A percentile compares a stretch with the other conserved stretches of the same genome.
Evolutionary conservation across 1,139 yeast genomes (phyloP).

Genomic region (Pneumocystis oryctolagi): DNA sequence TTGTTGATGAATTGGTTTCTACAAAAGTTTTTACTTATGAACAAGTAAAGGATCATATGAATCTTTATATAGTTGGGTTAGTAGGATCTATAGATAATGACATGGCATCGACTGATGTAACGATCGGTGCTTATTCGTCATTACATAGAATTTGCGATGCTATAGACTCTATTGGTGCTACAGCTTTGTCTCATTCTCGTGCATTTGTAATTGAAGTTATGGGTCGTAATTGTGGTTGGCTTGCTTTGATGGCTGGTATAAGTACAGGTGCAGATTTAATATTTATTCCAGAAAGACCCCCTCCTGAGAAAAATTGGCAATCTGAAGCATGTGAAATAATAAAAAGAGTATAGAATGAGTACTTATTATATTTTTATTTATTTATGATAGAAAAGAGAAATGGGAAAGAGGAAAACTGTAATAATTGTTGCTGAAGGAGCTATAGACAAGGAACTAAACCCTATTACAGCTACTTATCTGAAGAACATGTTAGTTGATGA

Average conservation of each 20-base stretch:
- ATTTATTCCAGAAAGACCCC: conserved; percentile 84
- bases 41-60: conserved; percentile 45
- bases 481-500: conserved; percentile 56
- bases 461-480: conserved; percentile 66
- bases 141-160: conserved; percentile 85
- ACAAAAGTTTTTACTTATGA: conserved; percentile 40
- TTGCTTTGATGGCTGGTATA: conserved; percentile 89
- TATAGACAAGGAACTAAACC: conserved; percentile 63
- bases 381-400: conserved; percentile 45
- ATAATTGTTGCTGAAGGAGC: conserved; percentile 98
- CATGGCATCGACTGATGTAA: conserved; percentile 91
- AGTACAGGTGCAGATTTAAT: conserved; percentile 92
- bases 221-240: conserved; percentile 99
- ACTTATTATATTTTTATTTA: conserved; percentile 20
- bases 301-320: conserved; percentile 51
- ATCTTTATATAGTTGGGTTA: conserved; percentile 79
- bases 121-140: conserved; percentile 92
- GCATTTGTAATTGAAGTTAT: conserved; percentile 96
- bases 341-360: conserved; percentile 31
- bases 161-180: conserved; percentile 90
- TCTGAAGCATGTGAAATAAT: conserved; percentile 36
- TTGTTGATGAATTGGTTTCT: conserved; percentile 52
- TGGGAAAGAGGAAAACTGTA: conserved; percentile 86
- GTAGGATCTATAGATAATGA: conserved; percentile 97
- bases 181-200: conserved; percentile 91